Base-by-base conservation (phyloP, 331 rosid species). In the Ulmus americana region DNA sequence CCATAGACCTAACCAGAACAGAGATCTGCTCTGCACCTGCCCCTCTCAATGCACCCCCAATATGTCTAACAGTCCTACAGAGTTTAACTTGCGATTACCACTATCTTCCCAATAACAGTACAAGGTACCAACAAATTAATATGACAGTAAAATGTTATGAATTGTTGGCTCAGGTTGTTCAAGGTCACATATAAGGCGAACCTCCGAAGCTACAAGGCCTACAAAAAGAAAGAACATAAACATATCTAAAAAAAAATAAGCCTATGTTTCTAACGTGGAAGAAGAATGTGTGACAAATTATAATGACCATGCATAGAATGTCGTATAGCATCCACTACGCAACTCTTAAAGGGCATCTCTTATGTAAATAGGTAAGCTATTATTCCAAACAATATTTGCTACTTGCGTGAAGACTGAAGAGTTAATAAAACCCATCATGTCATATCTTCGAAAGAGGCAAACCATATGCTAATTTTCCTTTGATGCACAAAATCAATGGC, bases 41-140 rank as follows among this genome's bases (percentile, higher is more conserved):
- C 76, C 99, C 97, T 79, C 99, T 85, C 85, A 87, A 87, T 67
- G 97, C 84, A 61, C 95, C 97, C 47, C 99, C 95, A 43, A 94
- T 52, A 64, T 89, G 94, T 77, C 80, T 87, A 67, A 89, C 95
- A 4, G 86, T 89, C 97, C 97, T 85, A 75, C 71, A 74, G n/a
- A 73, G 51, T 48, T 64, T 38, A 18, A 39, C 35, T 73, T 67
- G 12, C 6, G 14, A 10, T 16, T 64, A 7, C 12, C 28, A 4
- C 28, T 45, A 9, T 14, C 70, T 59, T 58, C 44, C 54, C 9
- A 16, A 54, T 18, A 11, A 50, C 8, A 54, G 5, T 4, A 47
- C 6, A 13, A n/a, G 8, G 7, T 20, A 55, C 39, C 5, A 41
- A 20, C 38, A 22, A 9, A 57, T 14, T 18, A 20, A 58, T 20